A percentile compares a stretch with the other conserved stretches of the same genome.
These are phyloP conservation scores for Neopestalotiopsis clavispora DNA, from an alignment of 2,329 filamentous ascomycete species.

Conservation along the genomic window DNA sequence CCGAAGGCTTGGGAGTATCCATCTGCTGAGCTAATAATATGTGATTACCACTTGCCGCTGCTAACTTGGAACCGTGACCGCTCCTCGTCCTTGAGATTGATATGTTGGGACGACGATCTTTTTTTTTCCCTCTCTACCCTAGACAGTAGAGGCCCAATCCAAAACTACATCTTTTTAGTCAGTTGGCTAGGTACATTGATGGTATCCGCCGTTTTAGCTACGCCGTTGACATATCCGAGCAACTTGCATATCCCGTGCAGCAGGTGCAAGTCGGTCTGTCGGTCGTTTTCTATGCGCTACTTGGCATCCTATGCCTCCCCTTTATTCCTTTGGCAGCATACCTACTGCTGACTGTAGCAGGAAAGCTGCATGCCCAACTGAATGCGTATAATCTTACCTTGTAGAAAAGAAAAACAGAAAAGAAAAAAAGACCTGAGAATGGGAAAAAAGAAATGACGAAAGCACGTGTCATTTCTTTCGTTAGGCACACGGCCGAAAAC, in stretches of 20 bases:
- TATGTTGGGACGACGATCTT: not conserved
- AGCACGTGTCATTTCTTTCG: not conserved
- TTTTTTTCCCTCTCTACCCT: not conserved
- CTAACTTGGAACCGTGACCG: too few species aligned
- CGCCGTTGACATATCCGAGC: not conserved
- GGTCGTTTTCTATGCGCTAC: not conserved
- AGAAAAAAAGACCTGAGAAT: not conserved
- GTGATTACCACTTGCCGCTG: too few species aligned
- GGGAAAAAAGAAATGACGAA: not conserved
- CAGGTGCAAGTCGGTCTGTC: constrained; percentile 3
- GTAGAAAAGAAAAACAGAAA: not conserved
- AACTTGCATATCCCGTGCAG: constrained; percentile 3
- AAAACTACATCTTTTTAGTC: not conserved
- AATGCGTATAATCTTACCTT: not conserved
- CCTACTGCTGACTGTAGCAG: too few species aligned
- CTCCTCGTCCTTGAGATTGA: too few species aligned
- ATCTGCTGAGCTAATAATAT: too few species aligned
- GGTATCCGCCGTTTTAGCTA: not conserved
- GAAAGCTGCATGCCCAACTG: not conserved
- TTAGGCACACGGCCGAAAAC: not conserved
- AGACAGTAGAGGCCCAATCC: not conserved
- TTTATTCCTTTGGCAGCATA: not conserved
- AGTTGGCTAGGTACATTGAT: not conserved
- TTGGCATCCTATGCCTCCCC: not conserved
- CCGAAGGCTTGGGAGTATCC: not conserved